Base-by-base conservation (phyloP, 192 early-diverging fungal species). In the Gonapodya prolifera region DNA sequence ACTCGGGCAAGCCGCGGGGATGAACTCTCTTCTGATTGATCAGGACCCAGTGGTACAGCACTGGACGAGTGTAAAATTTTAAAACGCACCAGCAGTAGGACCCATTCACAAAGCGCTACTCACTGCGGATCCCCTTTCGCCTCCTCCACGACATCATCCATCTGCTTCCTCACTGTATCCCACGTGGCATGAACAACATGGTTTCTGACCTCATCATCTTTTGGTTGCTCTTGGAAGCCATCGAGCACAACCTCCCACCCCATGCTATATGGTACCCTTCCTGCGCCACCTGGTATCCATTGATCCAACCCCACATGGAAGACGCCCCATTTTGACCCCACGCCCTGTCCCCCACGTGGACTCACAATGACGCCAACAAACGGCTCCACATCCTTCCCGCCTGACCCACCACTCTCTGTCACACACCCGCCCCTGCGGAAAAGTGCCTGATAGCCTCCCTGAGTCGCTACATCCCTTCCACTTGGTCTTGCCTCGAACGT, bases 361-460 rank as follows among this genome's bases (percentile, higher is more conserved):
- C 87, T 91, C 33, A 95, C 89, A 75, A 98, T 98, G 1, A 88
- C 86, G 18, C 95, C 94, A 69, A 97, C 88, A 85, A 98, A 98
- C 28, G 96, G 96, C 80, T 96, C 94, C 2, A 87, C 79, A 23
- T 61, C 45, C 89, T 88, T 36, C 86, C 84, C 69, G 85, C 82
- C 8, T 86, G 83, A 77, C 96, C 87, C 78, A 84, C 80, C 80
- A 85, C 33, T 31, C 34, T 75, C 29, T n/a, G 34, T 32, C n/a
- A 30, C 75, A 30, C 34, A n/a, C 33, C 30, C 34, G 30, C 77
- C 69, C 69, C n/a, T 61, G 8, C 45, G 45, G 23, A 61, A 61
- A 33, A 32, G 35, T 83, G 90, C 86, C 87, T 98, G 96, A 84
- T 98, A 94, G 0, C 87, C 86, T 70, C 86, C 87, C 84, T 98